Conservation (phyloP, 345 rosid genomes). For the Tarenaya hassleriana region DNA sequence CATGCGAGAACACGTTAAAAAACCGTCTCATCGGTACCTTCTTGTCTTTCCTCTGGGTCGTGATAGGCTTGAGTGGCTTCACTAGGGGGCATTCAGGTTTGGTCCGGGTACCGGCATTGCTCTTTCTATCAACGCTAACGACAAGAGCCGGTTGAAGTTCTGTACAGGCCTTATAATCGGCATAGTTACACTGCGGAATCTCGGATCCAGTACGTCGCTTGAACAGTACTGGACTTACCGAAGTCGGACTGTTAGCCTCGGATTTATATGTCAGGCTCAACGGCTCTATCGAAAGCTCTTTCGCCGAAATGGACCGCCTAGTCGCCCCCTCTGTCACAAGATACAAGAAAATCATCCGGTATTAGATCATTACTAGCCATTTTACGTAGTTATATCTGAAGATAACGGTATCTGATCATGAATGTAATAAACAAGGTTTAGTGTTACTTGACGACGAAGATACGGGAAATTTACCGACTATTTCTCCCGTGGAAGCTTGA, state of each 20-base stretch:
- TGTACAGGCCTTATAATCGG: slow-evolving; percentile 12
- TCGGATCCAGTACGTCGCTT: slow-evolving; percentile 30
- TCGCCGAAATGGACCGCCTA: slow-evolving; percentile 27
- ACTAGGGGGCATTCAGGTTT: neutral
- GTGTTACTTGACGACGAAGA: neutral
- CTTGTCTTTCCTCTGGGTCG: too few species aligned
- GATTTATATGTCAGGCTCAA: slow-evolving; percentile 5
- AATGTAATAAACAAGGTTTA: too few species aligned
- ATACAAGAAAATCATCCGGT: neutral
- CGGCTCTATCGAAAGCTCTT: slow-evolving; percentile 19
- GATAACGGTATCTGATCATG: too few species aligned
- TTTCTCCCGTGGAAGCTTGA: slow-evolving; percentile 22
- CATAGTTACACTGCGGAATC: slow-evolving; percentile 16
- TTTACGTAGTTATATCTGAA: too few species aligned
- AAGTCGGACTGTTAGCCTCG: slow-evolving; percentile 3
- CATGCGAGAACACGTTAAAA: too few species aligned
- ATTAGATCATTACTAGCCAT: too few species aligned
- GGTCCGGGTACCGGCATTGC: slow-evolving; percentile 1
- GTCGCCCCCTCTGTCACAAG: slow-evolving; percentile 18
- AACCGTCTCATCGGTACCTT: too few species aligned
- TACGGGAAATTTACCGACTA: slow-evolving; percentile 16
- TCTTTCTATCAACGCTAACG: neutral
- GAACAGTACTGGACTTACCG: neutral
- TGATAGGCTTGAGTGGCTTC: too few species aligned
- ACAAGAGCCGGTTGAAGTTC: neutral